These are phyloP conservation scores for Paecilomyces variotii DNA, from an alignment of 2,329 filamentous ascomycete species.

Conservation along the genomic window DNA sequence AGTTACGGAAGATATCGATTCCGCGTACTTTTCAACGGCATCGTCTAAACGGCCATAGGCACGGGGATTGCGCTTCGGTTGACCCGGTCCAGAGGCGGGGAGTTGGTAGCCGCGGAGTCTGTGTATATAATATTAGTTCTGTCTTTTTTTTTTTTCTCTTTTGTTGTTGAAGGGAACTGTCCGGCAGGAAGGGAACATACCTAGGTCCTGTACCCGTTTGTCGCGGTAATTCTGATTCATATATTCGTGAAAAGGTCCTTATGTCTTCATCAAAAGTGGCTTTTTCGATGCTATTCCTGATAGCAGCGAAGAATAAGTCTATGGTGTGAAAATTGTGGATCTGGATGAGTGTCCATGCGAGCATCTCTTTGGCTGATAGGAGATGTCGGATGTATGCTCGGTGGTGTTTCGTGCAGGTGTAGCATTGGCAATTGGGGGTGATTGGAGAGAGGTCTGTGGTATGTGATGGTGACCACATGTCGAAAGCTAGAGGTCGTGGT, in stretches of 20 bases:
- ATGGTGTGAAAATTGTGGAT: constrained; percentile 79
- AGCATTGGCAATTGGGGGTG: constrained; percentile 61
- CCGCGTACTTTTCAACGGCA: constrained; percentile 38
- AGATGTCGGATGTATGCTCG: constrained; percentile 82
- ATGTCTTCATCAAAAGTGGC: constrained; percentile 49
- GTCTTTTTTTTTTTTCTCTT: neutral
- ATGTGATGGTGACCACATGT: constrained; percentile 65
- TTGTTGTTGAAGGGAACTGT: neutral
- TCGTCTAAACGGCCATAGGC: constrained; percentile 56
- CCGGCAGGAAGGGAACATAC: constrained; percentile 21
- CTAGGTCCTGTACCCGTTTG: constrained; percentile 72
- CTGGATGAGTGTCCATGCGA: constrained; percentile 87
- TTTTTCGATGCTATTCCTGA: constrained; percentile 56
- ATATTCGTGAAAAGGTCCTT: constrained; percentile 55
- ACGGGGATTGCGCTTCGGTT: constrained; percentile 57
- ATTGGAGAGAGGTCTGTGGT: constrained; percentile 58
- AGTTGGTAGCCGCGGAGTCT: constrained; percentile 73
- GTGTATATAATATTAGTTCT: neutral
- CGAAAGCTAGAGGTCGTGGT: constrained; percentile 54
- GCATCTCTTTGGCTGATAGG: constrained; percentile 87
- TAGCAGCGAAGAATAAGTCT: constrained; percentile 61
- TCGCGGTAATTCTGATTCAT: constrained; percentile 63
- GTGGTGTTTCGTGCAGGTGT: constrained; percentile 76
- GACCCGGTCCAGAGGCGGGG: constrained; percentile 58
- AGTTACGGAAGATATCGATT: constrained; percentile 43